phyloP scores from a whole-genome alignment of 228 moss, liverwort and hornwort species.

The Sphagnum fallax region DNA sequence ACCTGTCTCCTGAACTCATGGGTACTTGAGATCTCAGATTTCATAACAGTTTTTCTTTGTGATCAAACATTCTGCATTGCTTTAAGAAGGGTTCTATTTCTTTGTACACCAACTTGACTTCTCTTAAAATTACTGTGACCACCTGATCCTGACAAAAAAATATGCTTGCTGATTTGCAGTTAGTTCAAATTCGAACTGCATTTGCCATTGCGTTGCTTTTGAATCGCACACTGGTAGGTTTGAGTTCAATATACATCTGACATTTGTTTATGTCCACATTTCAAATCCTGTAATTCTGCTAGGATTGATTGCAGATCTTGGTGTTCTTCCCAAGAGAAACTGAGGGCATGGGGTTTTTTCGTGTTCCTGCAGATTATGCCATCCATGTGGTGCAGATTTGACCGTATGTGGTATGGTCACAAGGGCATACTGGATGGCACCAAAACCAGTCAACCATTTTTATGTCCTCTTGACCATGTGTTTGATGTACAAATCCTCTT shows the following conservation, averaged over 20 bases:
- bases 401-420: slow-evolving; percentile 91
- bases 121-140: no score
- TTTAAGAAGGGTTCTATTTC: no score
- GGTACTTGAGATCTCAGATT: not conserved
- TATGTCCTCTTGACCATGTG: slow-evolving; percentile 92
- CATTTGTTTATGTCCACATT: not conserved
- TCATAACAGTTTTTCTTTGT: no score
- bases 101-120: no score
- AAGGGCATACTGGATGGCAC: slow-evolving; percentile 68
- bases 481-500: slow-evolving; percentile 51
- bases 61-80: no score
- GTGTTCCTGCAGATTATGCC: slow-evolving; percentile 72
- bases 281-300: not conserved
- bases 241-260: not conserved
- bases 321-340: no score
- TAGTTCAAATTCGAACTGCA: slow-evolving; percentile 82
- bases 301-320: no score
- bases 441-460: slow-evolving; percentile 78
- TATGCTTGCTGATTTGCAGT: slow-evolving; percentile 26
- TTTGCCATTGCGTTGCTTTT: slow-evolving; percentile 76
- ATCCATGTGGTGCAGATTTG: slow-evolving; percentile 79
- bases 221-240: slow-evolving; percentile 74
- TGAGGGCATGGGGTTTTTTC: no score
- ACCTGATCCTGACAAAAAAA: no score
- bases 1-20: not conserved